Evolutionary conservation across 371 early-diverging fungal species (phyloP).

Genomic region (Apophysomyces sp.): DNA sequence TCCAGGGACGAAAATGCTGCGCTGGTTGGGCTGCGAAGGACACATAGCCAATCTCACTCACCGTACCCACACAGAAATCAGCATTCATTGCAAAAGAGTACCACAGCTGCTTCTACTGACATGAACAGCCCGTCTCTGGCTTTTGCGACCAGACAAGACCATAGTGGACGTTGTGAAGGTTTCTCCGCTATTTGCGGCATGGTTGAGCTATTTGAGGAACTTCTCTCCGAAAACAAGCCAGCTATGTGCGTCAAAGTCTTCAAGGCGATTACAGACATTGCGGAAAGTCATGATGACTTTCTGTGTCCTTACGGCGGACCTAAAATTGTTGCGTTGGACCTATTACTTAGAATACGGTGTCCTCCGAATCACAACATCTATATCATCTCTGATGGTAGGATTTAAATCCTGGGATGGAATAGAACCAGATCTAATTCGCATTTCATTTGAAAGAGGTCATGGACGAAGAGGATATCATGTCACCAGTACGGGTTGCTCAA

Average conservation of each 20-base stretch:
- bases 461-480: constrained; percentile 19
- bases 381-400: constrained; percentile 37
- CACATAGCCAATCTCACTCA: constrained; percentile 17
- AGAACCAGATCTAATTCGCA: neutral
- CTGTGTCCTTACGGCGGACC: constrained; percentile 47
- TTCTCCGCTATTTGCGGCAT: constrained; percentile 35
- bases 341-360: constrained; percentile 55
- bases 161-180: constrained; percentile 20
- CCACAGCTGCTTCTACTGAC: constrained; percentile 8
- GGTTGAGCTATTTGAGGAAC: constrained; percentile 36
- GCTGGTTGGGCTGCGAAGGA: constrained; percentile 9
- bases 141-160: neutral
- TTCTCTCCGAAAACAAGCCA: constrained; percentile 7
- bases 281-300: constrained; percentile 35
- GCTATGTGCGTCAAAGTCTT: constrained; percentile 40
- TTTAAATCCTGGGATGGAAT: neutral
- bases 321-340: constrained; percentile 55
- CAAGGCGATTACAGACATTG: constrained; percentile 47
- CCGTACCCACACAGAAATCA: neutral
- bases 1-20: neutral
- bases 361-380: constrained; percentile 60
- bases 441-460: neutral
- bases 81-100: constrained; percentile 8
- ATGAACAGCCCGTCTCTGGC: constrained; percentile 4
- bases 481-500: constrained; percentile 8